Evolutionary conservation across 2,329 filamentous ascomycete species (phyloP), one percentile per base, ranked within the genome.

Genomic region (Shiraia sp.): DNA sequence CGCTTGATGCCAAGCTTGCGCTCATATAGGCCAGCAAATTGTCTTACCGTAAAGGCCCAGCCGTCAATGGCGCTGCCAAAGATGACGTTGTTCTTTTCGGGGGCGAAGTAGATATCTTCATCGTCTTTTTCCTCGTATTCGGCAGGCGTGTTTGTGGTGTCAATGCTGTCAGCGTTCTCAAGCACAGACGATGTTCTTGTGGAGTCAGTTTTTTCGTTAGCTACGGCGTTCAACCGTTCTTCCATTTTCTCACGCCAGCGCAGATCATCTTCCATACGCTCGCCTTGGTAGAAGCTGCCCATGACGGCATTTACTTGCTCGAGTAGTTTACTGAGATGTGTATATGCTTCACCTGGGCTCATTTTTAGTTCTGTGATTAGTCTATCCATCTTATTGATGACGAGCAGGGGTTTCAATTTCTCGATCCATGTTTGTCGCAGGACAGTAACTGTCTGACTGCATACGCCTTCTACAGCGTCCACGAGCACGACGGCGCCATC

Each of bases 331-430:
- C 80, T 90, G 10, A 99, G 73, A 72, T 99, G 93, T 16, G 85
- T 83, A 63, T 95, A 95, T 25, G 93, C 93, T 68, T 99, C 93
- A 12, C 73, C 77, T 0, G 93, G 90, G 6, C 84, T 95, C 87
- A 99, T 91, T 66, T 95, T 92, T 39, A 96, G 78, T 74, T 99
- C 93, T 2, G 90, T 96, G 42, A 99, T 81, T 41, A 99, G 79
- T 42, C 93, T 83, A 70, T 99, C 93, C 77, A 99, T 95, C 72
- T 99, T 99, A 76, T 99, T 99, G 71, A 99, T 92, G 41, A 97
- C 90, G 29, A 99, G 79, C 27, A 99, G 75, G 1, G 93, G 93
- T 70, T 95, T 96, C 47, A 99, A 78, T 71, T 96, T 93, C 72
- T 99, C 93, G 24, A 86, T 87, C 91, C 92, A 99, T 32, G 90